Evolutionary conservation across 768 basidiomycete genomes (phyloP).

Genomic region (Pisolithus microcarpus): DNA sequence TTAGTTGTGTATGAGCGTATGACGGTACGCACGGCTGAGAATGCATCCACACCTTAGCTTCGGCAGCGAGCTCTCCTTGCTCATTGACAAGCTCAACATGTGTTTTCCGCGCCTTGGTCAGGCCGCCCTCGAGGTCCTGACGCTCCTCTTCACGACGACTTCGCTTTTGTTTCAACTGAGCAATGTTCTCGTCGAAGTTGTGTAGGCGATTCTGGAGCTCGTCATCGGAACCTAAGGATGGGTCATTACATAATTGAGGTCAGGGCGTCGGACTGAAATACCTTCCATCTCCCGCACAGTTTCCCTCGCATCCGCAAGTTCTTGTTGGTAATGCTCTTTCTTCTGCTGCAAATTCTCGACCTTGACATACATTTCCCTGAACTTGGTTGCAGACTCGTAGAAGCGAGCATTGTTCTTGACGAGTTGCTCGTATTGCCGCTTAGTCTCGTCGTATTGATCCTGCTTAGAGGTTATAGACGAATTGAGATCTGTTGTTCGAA

Average conservation of each 20-base stretch:
- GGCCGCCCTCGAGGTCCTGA: slow-evolving; percentile 58
- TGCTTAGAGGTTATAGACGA: slow-evolving; percentile 62
- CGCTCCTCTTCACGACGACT: slow-evolving; percentile 42
- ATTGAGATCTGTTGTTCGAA: slow-evolving; percentile 55
- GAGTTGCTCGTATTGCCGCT: slow-evolving; percentile 55
- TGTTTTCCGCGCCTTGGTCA: slow-evolving; percentile 38
- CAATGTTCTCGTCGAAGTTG: slow-evolving; percentile 55
- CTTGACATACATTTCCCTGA: slow-evolving; percentile 75
- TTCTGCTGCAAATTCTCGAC: slow-evolving; percentile 56
- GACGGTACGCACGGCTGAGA: not conserved
- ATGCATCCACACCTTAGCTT: slow-evolving; percentile 52
- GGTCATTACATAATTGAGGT: not conserved
- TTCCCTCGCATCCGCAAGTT: slow-evolving; percentile 54
- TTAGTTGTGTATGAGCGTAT: not conserved
- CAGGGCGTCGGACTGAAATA: slow-evolving; percentile 12
- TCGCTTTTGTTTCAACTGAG: slow-evolving; percentile 42
- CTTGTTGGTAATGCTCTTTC: slow-evolving; percentile 52
- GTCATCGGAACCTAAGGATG: slow-evolving; percentile 56
- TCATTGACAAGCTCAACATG: slow-evolving; percentile 52
- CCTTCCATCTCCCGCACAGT: slow-evolving; percentile 64
- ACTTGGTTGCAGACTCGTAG: slow-evolving; percentile 76
- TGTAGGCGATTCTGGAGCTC: slow-evolving; percentile 53
- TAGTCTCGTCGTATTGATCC: slow-evolving; percentile 63
- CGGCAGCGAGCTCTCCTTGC: slow-evolving; percentile 64
- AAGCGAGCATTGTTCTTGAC: slow-evolving; percentile 70